phyloP scores from a whole-genome alignment of 2,329 filamentous ascomycete species.

The Ilyonectria mors-panacis region DNA sequence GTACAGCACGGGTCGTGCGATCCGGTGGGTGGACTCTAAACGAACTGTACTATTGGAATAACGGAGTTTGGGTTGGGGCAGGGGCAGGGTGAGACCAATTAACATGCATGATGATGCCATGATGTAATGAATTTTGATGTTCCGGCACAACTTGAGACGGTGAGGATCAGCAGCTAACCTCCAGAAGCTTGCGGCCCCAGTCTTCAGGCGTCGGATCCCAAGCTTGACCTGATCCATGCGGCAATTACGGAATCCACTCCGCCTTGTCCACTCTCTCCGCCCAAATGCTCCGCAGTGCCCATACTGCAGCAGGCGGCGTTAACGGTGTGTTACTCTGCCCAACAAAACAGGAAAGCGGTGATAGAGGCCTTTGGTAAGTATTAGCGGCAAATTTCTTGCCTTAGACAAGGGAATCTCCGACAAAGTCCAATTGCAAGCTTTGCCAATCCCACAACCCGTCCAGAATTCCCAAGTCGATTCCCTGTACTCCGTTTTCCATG shows the following conservation, averaged over 20 bases:
- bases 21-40: no score
- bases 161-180: no score
- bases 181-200: neutral
- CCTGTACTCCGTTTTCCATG: neutral
- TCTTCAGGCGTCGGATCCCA: neutral
- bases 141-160: no score
- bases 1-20: neutral
- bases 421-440: neutral
- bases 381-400: neutral
- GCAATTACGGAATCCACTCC: neutral
- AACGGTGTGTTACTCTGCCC: neutral
- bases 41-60: no score
- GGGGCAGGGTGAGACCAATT: no score
- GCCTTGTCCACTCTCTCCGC: no score
- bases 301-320: neutral
- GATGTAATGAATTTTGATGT: no score
- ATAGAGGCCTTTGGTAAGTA: neutral
- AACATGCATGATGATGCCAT: no score
- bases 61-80: no score
- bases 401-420: neutral
- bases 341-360: neutral
- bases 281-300: neutral
- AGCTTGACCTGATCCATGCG: neutral
- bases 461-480: neutral
- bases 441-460: neutral